These are phyloP conservation scores for Calonectria pseudoturangicola DNA, from an alignment of 2,329 filamentous ascomycete genomes.

Conservation along the genomic window DNA sequence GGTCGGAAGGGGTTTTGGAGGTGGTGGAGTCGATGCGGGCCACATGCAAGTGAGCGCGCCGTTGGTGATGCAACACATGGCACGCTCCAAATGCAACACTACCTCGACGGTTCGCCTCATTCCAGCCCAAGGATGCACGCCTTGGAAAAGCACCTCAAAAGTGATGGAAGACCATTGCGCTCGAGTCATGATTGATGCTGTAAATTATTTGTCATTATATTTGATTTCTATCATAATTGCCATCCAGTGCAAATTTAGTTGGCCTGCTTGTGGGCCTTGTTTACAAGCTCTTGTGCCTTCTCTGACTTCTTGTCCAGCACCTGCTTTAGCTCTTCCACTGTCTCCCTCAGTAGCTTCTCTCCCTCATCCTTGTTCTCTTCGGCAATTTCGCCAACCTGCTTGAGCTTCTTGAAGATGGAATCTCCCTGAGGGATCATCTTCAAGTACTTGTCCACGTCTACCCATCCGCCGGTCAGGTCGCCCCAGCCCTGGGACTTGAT, in stretches of 20 bases:
- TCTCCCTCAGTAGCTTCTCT: conserved; percentile 81
- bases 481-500: conserved; percentile 68
- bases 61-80: too few species aligned
- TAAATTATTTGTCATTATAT: not conserved
- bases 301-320: conserved; percentile 76
- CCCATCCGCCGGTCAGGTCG: conserved; percentile 61
- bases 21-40: not conserved
- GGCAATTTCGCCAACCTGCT: conserved; percentile 78
- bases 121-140: too few species aligned
- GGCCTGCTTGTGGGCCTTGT: conserved; percentile 71
- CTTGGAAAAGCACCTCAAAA: too few species aligned
- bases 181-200: not conserved
- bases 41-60: not conserved
- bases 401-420: conserved; percentile 79
- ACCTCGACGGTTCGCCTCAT: too few species aligned
- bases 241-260: conserved; percentile 55
- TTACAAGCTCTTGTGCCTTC: conserved; percentile 74
- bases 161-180: too few species aligned
- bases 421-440: conserved; percentile 78
- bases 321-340: conserved; percentile 79
- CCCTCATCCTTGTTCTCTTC: conserved; percentile 82
- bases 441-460: conserved; percentile 77
- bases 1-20: not conserved
- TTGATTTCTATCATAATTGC: conserved; percentile 10
- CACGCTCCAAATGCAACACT: too few species aligned